Base-by-base conservation (phyloP, 192 early-diverging fungal species). In the Linderina pennispora region DNA sequence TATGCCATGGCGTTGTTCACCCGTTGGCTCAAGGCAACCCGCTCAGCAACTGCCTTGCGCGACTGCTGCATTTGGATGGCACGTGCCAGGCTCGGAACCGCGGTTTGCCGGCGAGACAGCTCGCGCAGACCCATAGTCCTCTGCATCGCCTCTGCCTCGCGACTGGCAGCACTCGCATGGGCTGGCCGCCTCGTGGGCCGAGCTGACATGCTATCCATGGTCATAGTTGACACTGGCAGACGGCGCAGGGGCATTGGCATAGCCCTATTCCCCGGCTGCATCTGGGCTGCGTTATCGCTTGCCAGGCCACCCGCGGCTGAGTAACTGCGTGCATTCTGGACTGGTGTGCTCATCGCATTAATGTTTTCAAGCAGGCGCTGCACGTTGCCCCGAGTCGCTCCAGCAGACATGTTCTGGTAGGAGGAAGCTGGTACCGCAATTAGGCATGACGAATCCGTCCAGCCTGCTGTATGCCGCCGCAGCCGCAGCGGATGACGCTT, bases 31-130 rank as follows among this genome's bases (percentile, higher is more conserved):
- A 6, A 7, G 41, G 41, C 4, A 24, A 41, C 17, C 23, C 40
- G 43, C 36, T 38, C 14, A 53, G 45, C 34, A 10, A 74, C 63
- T 6, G 59, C 62, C 48, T 55, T 62, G 43, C 70, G 70, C 18
- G 70, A 62, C 39, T 74, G 70, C 50, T 66, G 63, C 36, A 74
- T 42, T 54, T 74, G 70, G 32, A 74, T 74, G 11, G 63, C 66
- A 17, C 59, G 49, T 8, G 70, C 70, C 33, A 74, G 59, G 14
- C 70, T 74, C 0, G 70, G 70, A 0, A 54, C 63, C 5, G 58
- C 50, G 23, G 36, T 56, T 37, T 62, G 50, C 23, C 47, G 44
- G 16, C 57, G 60, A 17, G 49, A 55, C 3, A 41, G 42, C 5
- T 25, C 25, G 37, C 45, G 53, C 34, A 48, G 47, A 24, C 60